Evolutionary conservation across 192 early-diverging fungal species (phyloP).

Genomic region (Haplosporangium gracile): DNA sequence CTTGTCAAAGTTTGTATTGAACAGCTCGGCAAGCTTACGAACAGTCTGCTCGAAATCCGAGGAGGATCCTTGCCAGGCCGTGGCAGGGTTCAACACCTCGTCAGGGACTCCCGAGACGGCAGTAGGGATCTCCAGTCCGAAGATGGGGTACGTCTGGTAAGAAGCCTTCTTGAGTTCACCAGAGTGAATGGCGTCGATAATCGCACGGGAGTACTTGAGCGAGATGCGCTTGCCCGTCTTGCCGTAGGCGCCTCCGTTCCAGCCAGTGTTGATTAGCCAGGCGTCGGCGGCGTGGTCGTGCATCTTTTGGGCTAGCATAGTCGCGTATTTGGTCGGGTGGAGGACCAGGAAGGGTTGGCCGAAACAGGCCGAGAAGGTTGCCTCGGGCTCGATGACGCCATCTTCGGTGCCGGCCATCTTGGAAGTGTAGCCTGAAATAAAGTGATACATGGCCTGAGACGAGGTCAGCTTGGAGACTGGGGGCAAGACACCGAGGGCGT

Average conservation of each 20-base stretch:
- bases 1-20: constrained; percentile 87
- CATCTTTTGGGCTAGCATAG: constrained; percentile 97
- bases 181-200: constrained; percentile 95
- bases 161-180: constrained; percentile 88
- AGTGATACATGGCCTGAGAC: constrained; percentile 94
- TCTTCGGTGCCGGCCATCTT: constrained; percentile 98
- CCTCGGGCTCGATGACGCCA: constrained; percentile 88
- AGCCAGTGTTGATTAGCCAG: constrained; percentile 98
- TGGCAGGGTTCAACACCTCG: constrained; percentile 88
- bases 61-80: constrained; percentile 83
- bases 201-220: constrained; percentile 96
- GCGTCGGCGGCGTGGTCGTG: constrained; percentile 83
- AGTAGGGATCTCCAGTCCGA: constrained; percentile 89
- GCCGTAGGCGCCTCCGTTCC: constrained; percentile 93
- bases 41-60: constrained; percentile 74
- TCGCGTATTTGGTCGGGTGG: constrained; percentile 94
- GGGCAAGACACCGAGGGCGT: constrained; percentile 95
- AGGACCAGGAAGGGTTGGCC: constrained; percentile 95
- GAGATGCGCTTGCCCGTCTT: constrained; percentile 87
- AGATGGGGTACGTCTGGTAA: constrained; percentile 87
- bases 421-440: constrained; percentile 96
- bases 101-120: constrained; percentile 79
- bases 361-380: constrained; percentile 93
- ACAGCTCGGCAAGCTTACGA: constrained; percentile 83
- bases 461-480: constrained; percentile 89